Conservation (phyloP, 108 stramenopile genomes). For the Skeletonema costatum region DNA sequence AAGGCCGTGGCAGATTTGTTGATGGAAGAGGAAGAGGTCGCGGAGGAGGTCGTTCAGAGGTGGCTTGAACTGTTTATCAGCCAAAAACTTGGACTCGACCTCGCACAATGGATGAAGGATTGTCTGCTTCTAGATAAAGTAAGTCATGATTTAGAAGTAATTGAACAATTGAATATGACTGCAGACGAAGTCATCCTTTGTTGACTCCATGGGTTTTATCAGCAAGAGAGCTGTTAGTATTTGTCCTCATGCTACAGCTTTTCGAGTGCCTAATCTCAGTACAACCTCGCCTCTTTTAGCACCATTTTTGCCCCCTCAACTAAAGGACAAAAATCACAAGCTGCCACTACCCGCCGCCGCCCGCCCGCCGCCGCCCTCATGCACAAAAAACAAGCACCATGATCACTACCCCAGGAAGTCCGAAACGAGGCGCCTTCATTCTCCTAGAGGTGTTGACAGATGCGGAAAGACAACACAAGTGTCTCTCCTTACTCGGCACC, state of each 20-base stretch:
- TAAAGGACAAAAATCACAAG: neutral
- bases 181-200: too few species aligned
- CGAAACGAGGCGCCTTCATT: conserved; percentile 93
- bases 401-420: neutral
- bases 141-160: too few species aligned
- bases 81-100: conserved; percentile 81
- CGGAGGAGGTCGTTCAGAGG: neutral
- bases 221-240: too few species aligned
- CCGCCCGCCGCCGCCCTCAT: too few species aligned
- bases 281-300: too few species aligned
- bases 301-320: neutral
- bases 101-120: conserved; percentile 49
- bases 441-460: conserved; percentile 99
- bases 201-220: too few species aligned
- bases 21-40: conserved; percentile 48
- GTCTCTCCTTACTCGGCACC: conserved; percentile 60
- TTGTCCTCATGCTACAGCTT: too few species aligned
- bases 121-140: conserved; percentile 19
- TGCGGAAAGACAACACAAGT: conserved; percentile 98
- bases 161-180: too few species aligned
- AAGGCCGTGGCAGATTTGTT: conserved; percentile 47
- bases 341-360: too few species aligned
- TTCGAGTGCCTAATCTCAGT: too few species aligned
- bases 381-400: neutral
- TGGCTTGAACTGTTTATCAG: conserved; percentile 50